Conservation (phyloP, 164 flowering plant genomes). For the Annona squamosa region DNA sequence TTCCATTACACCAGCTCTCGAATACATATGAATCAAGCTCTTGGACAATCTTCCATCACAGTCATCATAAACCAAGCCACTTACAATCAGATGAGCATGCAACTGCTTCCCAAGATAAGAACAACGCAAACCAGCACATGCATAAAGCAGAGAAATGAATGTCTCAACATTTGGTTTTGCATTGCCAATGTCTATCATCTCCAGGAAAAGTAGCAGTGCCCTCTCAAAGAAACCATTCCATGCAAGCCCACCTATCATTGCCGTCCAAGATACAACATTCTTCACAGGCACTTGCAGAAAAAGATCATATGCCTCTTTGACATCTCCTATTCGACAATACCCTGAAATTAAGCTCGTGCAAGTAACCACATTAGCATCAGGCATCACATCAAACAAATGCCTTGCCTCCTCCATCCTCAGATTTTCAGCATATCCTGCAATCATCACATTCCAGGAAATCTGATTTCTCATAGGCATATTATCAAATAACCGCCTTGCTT, state of each 20-base stretch:
- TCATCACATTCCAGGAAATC: conserved; percentile 47
- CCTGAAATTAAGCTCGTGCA: conserved; percentile 62
- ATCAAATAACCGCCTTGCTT: conserved; percentile 38
- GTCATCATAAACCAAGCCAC: conserved; percentile 25
- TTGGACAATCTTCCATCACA: conserved; percentile 35
- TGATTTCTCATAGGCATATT: conserved; percentile 29
- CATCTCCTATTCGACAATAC: conserved; percentile 45
- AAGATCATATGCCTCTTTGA: conserved; percentile 37
- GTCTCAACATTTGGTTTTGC: conserved; percentile 43
- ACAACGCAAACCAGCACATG: conserved; percentile 43
- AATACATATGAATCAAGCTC: conserved; percentile 53
- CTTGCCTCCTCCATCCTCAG: conserved; percentile 41
- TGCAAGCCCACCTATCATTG: conserved; percentile 60
- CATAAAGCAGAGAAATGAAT: conserved; percentile 44
- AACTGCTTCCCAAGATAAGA: conserved; percentile 42
- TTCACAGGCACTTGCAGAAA: conserved; percentile 45
- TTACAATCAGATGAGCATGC: conserved; percentile 40
- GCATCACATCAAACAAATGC: conserved; percentile 38
- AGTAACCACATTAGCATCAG: conserved; percentile 39
- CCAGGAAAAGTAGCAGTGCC: conserved; percentile 37
- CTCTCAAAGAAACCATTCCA: conserved; percentile 47
- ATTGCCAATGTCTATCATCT: conserved; percentile 20
- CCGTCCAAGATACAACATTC: conserved; percentile 67
- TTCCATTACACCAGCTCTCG: conserved; percentile 34
- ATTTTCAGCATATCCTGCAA: conserved; percentile 39